These are phyloP conservation scores for Helotiales sp. DNA, from an alignment of 2,329 filamentous ascomycete species.

Conservation along the genomic window DNA sequence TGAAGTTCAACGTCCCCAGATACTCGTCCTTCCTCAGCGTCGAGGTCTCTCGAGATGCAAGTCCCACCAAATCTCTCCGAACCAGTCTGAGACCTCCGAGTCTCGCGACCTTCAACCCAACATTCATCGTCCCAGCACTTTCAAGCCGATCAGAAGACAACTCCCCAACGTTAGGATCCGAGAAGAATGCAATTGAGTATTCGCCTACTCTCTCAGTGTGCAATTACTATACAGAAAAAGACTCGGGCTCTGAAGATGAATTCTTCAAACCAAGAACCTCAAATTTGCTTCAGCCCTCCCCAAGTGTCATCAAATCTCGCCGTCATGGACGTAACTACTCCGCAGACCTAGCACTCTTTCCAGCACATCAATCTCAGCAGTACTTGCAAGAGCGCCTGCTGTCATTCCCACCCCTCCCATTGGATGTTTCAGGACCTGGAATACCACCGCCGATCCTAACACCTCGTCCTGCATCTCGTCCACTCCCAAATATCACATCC, in stretches of 20 bases:
- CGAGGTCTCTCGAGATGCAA: conserved; percentile 26
- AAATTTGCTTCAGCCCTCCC: background rate
- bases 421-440: background rate
- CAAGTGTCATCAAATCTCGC: conserved; percentile 20
- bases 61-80: conserved; percentile 23
- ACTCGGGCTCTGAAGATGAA: conserved; percentile 30
- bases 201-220: conserved; percentile 34
- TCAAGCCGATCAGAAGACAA: conserved; percentile 10
- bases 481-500: conserved; percentile 22
- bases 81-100: conserved; percentile 32
- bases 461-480: conserved; percentile 17
- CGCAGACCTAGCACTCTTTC: conserved; percentile 1
- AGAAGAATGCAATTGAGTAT: conserved; percentile 9
- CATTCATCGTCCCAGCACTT: conserved; percentile 20
- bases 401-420: conserved; percentile 21
- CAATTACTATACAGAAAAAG: conserved; percentile 32
- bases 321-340: conserved; percentile 29
- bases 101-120: conserved; percentile 32
- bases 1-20: conserved; percentile 19
- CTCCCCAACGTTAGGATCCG: conserved; percentile 12
- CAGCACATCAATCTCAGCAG: conserved; percentile 17
- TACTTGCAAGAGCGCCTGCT: conserved; percentile 4
- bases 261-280: conserved; percentile 26
- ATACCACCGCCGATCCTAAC: conserved; percentile 20
- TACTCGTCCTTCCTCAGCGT: conserved; percentile 17